Evolutionary conservation across 768 basidiomycete species (phyloP).

Genomic region (Collybia mongolica): DNA sequence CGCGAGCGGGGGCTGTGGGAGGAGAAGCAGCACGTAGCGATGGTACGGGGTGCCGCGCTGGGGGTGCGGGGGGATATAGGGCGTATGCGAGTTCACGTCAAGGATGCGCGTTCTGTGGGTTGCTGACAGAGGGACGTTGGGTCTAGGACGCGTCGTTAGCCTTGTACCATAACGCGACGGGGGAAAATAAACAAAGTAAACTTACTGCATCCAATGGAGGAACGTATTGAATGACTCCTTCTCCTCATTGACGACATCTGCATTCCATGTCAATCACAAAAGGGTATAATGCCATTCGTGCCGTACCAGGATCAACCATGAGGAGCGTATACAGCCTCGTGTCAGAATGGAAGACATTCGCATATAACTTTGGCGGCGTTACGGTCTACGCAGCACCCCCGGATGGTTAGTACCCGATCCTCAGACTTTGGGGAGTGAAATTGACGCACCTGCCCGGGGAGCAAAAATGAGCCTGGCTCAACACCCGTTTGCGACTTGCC

Average conservation of each 20-base stretch:
- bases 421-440: neutral
- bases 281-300: neutral
- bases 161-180: conserved; percentile 7
- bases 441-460: conserved; percentile 63
- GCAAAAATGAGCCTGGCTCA: conserved; percentile 69
- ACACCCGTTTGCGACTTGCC: conserved; percentile 43
- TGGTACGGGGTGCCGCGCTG: conserved; percentile 88
- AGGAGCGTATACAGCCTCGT: conserved; percentile 83
- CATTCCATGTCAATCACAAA: conserved; percentile 2
- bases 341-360: conserved; percentile 81
- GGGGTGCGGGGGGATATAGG: conserved; percentile 90
- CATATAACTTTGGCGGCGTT: conserved; percentile 60
- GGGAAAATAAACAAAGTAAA: conserved; percentile 10
- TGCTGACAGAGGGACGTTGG: conserved; percentile 78
- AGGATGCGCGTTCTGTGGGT: conserved; percentile 40
- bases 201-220: conserved; percentile 87
- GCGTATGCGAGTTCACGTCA: conserved; percentile 54
- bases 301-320: conserved; percentile 80
- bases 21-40: conserved; percentile 77
- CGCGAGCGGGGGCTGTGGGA: conserved; percentile 60
- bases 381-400: conserved; percentile 46
- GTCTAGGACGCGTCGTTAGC: conserved; percentile 39
- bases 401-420: neutral
- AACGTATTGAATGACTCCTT: conserved; percentile 66
- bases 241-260: conserved; percentile 81